Conservation (phyloP, 352 stramenopile species). For the Plasmopara halstedii region DNA sequence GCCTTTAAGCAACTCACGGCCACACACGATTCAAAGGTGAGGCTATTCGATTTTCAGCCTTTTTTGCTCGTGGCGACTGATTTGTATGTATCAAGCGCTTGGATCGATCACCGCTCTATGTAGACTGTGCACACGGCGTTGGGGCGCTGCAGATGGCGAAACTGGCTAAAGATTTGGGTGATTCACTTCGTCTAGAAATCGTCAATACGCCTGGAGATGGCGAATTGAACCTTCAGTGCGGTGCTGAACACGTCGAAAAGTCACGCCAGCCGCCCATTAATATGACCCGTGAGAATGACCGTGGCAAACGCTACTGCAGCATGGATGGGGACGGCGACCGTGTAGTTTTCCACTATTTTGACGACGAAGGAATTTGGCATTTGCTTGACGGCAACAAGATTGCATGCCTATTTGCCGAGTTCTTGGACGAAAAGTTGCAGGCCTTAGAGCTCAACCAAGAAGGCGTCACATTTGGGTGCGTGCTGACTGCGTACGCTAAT, state of each 20-base stretch:
- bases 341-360: conserved; percentile 96
- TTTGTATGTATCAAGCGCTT: conserved; percentile 31
- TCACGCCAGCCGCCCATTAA: conserved; percentile 68
- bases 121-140: conserved; percentile 93
- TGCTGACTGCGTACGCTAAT: conserved; percentile 99
- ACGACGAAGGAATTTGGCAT: conserved; percentile 60
- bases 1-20: conserved; percentile 90
- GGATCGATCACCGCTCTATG: conserved; percentile 73
- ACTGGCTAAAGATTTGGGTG: conserved; percentile 67
- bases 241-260: conserved; percentile 97
- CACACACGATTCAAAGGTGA: conserved; percentile 62
- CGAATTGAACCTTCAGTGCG: conserved; percentile 94
- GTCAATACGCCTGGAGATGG: conserved; percentile 74
- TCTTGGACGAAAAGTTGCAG: conserved; percentile 89
- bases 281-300: conserved; percentile 53
- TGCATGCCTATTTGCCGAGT: conserved; percentile 92
- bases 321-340: conserved; percentile 98
- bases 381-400: conserved; percentile 98
- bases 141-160: conserved; percentile 77
- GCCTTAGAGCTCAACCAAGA: conserved; percentile 60
- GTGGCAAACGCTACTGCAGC: conserved; percentile 84
- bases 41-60: not conserved
- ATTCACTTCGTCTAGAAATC: conserved; percentile 78
- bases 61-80: not conserved
- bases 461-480: conserved; percentile 89